Evolutionary conservation across 1,139 yeast genomes (phyloP), one percentile per base, ranked within the genome.

Genomic region (Debaryomycetaceae sp.): DNA sequence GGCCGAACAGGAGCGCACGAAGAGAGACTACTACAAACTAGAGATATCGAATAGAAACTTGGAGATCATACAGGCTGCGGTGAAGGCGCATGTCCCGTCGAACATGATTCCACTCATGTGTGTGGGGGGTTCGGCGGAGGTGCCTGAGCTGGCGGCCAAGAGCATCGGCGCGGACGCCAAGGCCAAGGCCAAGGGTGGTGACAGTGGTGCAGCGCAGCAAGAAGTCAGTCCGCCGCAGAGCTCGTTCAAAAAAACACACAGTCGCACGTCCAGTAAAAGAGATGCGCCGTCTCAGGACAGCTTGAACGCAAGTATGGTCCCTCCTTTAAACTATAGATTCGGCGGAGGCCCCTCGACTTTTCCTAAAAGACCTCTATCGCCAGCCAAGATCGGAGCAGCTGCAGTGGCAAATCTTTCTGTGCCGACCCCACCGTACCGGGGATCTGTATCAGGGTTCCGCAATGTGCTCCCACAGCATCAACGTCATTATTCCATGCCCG

Each of bases 1-100:
- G 46, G 68, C 81, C 2, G 95, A 88, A 59, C 95, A 87, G 58
- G 97, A 91, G 60, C 75, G 78, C 37, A 87, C 97, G 1, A 85
- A 85, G 53, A 97, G 90, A 61, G 95, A 87, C 53, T 85, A 74
- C 55, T 84, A 86, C 60, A 78, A 77, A 46, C 68, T 85, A 34
- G 96, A 90, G 58, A 68, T 76, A 36, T 73, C 85, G 31, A 76
- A 77, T 45, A 75, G 78, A 47, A 79, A 86, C 35, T 65, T 85
- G 37, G 83, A 81, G 46, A 70, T 90, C 24, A 57, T 90, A 42
- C 80, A 80, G 47, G 68, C 75, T 23, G 95, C 96, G 0, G 58
- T 79, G 6, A 69, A 72, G 37, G 79, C 84, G 9, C 84, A 85
- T 36, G 69, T 91, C 2, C 96, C 97, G 0, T 72, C 83, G 0